phyloP scores from a whole-genome alignment of 495 filamentous ascomycete species.

The Penicillium arizonense region DNA sequence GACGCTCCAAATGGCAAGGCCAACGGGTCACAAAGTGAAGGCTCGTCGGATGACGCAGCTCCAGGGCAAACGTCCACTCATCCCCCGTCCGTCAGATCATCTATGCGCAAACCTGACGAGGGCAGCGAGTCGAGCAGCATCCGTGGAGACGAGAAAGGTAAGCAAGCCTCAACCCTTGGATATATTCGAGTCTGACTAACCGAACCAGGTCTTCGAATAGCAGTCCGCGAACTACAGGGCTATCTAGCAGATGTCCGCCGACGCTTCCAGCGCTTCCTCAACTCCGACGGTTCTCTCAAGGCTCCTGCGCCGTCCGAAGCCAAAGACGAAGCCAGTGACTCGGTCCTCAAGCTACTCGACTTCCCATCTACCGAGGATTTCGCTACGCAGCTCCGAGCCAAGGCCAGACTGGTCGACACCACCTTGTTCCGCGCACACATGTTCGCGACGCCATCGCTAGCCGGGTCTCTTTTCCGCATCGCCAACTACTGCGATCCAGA shows the following conservation, averaged over 20 bases:
- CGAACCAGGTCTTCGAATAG: conserved; percentile 72
- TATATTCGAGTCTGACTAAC: conserved; percentile 34
- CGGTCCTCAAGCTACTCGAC: conserved; percentile 44
- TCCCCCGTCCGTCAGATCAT: conserved; percentile 62
- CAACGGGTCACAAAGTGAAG: conserved; percentile 28
- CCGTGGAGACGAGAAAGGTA: conserved; percentile 30
- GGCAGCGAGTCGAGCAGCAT: conserved; percentile 48
- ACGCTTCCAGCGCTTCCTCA: conserved; percentile 77
- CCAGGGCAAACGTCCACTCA: conserved; percentile 22
- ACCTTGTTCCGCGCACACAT: conserved; percentile 92
- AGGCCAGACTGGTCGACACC: conserved; percentile 84
- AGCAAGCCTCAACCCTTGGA: not conserved
- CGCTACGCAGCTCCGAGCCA: conserved; percentile 64
- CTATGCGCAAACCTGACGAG: conserved; percentile 38
- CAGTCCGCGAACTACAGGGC: conserved; percentile 75
- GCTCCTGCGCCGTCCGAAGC: conserved; percentile 51
- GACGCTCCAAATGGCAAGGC: conserved; percentile 45
- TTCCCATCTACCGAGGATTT: conserved; percentile 56
- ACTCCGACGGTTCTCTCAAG: conserved; percentile 72
- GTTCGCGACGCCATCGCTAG: conserved; percentile 80
- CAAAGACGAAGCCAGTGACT: conserved; percentile 46
- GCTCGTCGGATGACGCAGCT: conserved; percentile 19
- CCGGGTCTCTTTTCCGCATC: conserved; percentile 88
- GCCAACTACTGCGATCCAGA: conserved; percentile 96
- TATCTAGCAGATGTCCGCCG: conserved; percentile 83